Base-by-base conservation (phyloP, 2,329 filamentous ascomycete genomes). In the Massarina eburnea region DNA sequence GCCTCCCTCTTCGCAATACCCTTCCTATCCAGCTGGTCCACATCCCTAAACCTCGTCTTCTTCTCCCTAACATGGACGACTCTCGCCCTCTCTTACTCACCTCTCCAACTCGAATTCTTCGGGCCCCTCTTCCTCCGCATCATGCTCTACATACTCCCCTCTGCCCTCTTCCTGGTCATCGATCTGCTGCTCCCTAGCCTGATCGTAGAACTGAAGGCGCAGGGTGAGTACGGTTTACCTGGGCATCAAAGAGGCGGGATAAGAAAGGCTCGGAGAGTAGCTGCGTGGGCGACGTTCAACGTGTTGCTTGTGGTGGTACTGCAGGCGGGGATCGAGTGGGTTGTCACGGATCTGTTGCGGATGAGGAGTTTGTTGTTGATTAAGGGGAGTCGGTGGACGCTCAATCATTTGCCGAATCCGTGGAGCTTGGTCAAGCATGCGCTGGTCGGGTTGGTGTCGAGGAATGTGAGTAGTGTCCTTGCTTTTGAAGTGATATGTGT, bases 61-160 rank as follows among this genome's bases (percentile, higher is more conserved):
- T 94, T 96, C 71, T 92, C 91, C 68, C 81, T 95, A 74, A 92
- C 89, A 57, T 96, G 91, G 91, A 83, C 84, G 5, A 92, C 89
- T 0, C 79, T 96, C 24, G 83, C 95, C 30, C 75, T 92, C 3
- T 87, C 86, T 6, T 87, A 95, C 59, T 78, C 85, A 1, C 84
- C 88, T 0, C 75, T 94, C 14, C 80, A 82, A 47, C 82, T 96
- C 46, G 89, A 95, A 67, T 67, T 94, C 1, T 75, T 88, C 41
- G 88, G 85, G 44, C 85, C 85, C 0, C 67, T 89, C 4, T 80
- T 81, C 19, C 75, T 91, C 39, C 85, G 88, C 33, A 46, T 85
- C 8, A 54, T 88, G 4, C 83, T 91, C 60, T 95, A 85, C 71
- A 73, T 94, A 2, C 42, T 88, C 0, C 91, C 91, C 0, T 88